Evolutionary conservation across 441 rosid genomes (phyloP).

Genomic region (Aquilaria agallochum): DNA sequence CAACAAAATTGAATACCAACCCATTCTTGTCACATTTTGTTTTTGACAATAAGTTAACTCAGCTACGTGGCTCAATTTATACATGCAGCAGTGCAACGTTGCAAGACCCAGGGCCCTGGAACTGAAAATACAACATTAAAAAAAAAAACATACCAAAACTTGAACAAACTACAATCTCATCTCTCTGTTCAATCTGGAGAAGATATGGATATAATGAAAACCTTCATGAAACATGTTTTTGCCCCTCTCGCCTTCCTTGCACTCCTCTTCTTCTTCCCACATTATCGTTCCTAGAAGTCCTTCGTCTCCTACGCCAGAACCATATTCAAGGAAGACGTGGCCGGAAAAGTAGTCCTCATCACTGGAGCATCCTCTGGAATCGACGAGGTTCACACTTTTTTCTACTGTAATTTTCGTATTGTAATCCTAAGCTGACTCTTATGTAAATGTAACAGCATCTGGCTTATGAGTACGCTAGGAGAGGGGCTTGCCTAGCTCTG

Average conservation of each 20-base stretch:
- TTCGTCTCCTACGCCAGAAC: slow-evolving; percentile 17
- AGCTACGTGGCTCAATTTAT: slow-evolving; percentile 16
- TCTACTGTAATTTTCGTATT: not conserved
- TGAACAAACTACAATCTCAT: not conserved
- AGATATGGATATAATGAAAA: slow-evolving; percentile 21
- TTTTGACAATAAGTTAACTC: not conserved
- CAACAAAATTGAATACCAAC: too few relatives aligned
- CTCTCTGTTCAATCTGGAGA: not conserved
- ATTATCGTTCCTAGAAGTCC: slow-evolving; percentile 23
- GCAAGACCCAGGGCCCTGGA: not conserved
- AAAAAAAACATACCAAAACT: too few relatives aligned
- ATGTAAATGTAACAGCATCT: slow-evolving; percentile 23
- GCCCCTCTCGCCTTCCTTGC: slow-evolving; percentile 13
- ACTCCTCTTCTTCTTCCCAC: slow-evolving; percentile 26
- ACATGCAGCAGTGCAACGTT: slow-evolving; percentile 24
- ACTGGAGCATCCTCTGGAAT: slow-evolving; percentile 72
- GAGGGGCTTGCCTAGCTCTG: slow-evolving; percentile 43
- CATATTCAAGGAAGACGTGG: slow-evolving; percentile 36
- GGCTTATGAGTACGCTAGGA: slow-evolving; percentile 39
- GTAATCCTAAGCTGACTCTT: not conserved
- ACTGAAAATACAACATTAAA: too few relatives aligned
- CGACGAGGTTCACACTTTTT: slow-evolving; percentile 41
- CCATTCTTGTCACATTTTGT: too few relatives aligned
- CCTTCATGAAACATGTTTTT: slow-evolving; percentile 16
- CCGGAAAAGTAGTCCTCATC: slow-evolving; percentile 60